Percentiles rank a stretch among this genome's conserved stretches.
Evolutionary conservation across 495 filamentous ascomycete genomes (phyloP).

Genomic region (Lophiostoma macrostomum): DNA sequence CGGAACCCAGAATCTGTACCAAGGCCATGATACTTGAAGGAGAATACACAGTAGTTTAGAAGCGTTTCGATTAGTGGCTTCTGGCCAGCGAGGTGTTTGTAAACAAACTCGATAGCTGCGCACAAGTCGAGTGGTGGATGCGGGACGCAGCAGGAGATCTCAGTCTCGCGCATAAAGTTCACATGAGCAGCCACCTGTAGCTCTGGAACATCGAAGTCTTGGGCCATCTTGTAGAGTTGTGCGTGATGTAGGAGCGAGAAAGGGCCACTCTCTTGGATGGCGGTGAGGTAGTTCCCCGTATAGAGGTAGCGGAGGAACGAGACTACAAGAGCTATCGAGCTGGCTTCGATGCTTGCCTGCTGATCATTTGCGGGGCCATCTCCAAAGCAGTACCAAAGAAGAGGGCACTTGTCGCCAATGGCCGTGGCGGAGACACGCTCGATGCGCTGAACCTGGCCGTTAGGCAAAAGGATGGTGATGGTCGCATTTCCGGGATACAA

Average conservation of each 20-base stretch:
- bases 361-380: background rate
- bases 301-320: conserved; percentile 40
- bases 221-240: conserved; percentile 36
- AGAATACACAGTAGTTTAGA: conserved; percentile 38
- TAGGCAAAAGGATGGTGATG: conserved; percentile 22
- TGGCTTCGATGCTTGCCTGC: conserved; percentile 30
- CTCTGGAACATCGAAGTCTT: conserved; percentile 33
- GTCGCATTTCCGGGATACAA: conserved; percentile 17
- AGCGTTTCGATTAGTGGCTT: conserved; percentile 33
- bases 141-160: conserved; percentile 31
- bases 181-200: conserved; percentile 31
- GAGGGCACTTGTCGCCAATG: conserved; percentile 29
- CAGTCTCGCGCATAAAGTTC: conserved; percentile 35
- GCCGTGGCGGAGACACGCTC: conserved; percentile 20
- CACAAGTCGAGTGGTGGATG: conserved; percentile 34
- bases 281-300: conserved; percentile 30
- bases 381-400: conserved; percentile 37
- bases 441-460: conserved; percentile 28
- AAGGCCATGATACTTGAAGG: conserved; percentile 35
- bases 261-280: background rate
- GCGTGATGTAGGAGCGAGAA: conserved; percentile 36
- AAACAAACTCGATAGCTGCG: conserved; percentile 35
- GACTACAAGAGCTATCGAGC: conserved; percentile 24
- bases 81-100: conserved; percentile 28
- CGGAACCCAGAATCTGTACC: conserved; percentile 31